Evolutionary conservation across 2,329 filamentous ascomycete genomes (phyloP), one percentile per base, ranked within the genome.

Genomic region (Lecanicillium sp.): DNA sequence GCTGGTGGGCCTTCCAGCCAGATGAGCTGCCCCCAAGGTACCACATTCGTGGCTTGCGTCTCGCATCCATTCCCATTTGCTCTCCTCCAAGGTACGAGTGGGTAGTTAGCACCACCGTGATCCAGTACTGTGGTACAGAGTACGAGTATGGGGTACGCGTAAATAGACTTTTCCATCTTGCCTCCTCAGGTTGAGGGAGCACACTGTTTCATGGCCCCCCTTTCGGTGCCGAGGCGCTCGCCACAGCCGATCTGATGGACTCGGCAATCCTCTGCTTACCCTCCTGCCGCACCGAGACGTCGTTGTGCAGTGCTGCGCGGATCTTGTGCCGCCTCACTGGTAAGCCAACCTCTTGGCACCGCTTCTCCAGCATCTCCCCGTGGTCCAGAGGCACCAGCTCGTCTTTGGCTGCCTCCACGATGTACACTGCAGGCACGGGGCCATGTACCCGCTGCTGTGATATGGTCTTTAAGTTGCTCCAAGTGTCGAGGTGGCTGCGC

Each of bases 401-500:
- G 46, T 79, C 76, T 43, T 66, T 74, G 4, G 66, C 74, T 17
- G 73, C 75, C 52, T 77, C 67, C 5, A 79, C 51, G 28, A 79
- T 71, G 34, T 71, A 64, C 3, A 76, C 50, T 5, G 51, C 52
- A 1, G 69, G 68, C 9, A 45, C 44, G 13, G 40, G 38, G 4
- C 39, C 30, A 1, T 44, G 45, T 31, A 42, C 40, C 17, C 41
- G 50, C 39, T 46, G 48, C 36, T 41, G 47, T 42, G 49, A 59
- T 51, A 79, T 65, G 19, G 54, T 37, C 4, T 57, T 62, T 20
- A 79, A 46, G 44, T 77, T 77, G 38, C 59, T 53, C 61, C 60
- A 70, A 46, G 66, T 77, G 46, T 79, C 71, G 27, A 79, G 59
- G 29, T 75, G 71, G 43, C 72, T 88, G 47, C 82, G 70, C 10